phyloP scores from a whole-genome alignment of 495 filamentous ascomycete species.

The Cercophora newfieldiana region DNA sequence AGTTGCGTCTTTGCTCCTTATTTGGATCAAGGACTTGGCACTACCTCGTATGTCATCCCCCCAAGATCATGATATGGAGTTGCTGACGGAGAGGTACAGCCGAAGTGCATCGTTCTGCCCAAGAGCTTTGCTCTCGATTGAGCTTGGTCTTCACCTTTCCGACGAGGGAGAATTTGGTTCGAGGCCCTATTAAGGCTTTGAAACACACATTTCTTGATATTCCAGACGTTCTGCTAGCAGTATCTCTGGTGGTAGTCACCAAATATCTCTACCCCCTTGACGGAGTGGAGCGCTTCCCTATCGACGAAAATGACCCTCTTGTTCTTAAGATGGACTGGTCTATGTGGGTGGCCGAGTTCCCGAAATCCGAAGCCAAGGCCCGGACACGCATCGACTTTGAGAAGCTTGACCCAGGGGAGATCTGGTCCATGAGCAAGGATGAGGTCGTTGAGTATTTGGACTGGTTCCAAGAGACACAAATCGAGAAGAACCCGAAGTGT shows the following conservation, averaged over 20 bases:
- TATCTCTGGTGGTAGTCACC: constrained; percentile 70
- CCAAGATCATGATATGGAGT: background rate
- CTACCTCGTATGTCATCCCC: constrained; percentile 65
- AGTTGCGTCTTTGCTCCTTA: constrained; percentile 61
- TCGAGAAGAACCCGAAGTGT: constrained; percentile 50
- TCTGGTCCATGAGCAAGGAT: constrained; percentile 63
- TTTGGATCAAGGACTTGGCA: constrained; percentile 70
- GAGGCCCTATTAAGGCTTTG: constrained; percentile 4
- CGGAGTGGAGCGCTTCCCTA: constrained; percentile 55
- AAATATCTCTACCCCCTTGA: constrained; percentile 83
- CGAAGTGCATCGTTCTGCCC: constrained; percentile 66
- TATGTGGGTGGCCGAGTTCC: constrained; percentile 62
- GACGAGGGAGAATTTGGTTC: constrained; percentile 23
- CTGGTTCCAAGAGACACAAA: constrained; percentile 81
- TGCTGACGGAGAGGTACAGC: constrained; percentile 38
- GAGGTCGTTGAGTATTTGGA: constrained; percentile 83
- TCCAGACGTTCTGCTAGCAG: constrained; percentile 75
- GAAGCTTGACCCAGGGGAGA: constrained; percentile 63
- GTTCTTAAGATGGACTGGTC: constrained; percentile 68
- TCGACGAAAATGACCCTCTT: constrained; percentile 58
- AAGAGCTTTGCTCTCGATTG: constrained; percentile 58
- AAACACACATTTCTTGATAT: constrained; percentile 39
- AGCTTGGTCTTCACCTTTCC: constrained; percentile 59
- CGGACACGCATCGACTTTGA: constrained; percentile 27
- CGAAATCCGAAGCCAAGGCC: constrained; percentile 29